phyloP scores from a whole-genome alignment of 2,329 filamentous ascomycete genomes.

The Penicillium sp. region DNA sequence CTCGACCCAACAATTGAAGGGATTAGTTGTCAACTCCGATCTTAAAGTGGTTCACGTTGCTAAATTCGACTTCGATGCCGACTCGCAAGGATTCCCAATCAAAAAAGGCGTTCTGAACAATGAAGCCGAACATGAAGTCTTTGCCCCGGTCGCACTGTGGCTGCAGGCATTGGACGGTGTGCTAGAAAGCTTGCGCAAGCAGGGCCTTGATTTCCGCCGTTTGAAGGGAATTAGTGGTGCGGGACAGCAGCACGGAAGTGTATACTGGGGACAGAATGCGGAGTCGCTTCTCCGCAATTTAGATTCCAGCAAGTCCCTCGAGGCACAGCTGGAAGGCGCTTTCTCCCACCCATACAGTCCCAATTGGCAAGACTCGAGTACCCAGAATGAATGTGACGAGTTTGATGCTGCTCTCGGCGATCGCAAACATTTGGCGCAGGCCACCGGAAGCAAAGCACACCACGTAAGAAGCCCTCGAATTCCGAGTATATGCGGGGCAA shows the following conservation, averaged over 20 bases:
- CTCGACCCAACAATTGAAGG: conserved; percentile 95
- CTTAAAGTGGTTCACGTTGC: conserved; percentile 78
- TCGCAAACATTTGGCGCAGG: conserved; percentile 66
- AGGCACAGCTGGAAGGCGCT: conserved; percentile 68
- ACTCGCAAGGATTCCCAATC: conserved; percentile 74
- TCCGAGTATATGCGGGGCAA: conserved; percentile 1
- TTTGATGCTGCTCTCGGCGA: conserved; percentile 74
- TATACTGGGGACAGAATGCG: conserved; percentile 80
- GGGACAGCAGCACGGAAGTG: conserved; percentile 96
- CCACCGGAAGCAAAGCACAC: conserved; percentile 89
- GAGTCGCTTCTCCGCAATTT: conserved; percentile 63
- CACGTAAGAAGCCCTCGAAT: conserved; percentile 61
- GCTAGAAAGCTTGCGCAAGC: conserved; percentile 66
- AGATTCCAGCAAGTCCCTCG: conserved; percentile 59
- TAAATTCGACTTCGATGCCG: conserved; percentile 92
- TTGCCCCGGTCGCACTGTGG: conserved; percentile 90
- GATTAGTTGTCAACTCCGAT: conserved; percentile 78
- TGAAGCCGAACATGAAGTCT: conserved; percentile 80
- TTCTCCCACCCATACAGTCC: conserved; percentile 86
- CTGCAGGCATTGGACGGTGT: conserved; percentile 89
- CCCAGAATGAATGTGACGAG: conserved; percentile 82
- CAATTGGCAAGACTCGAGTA: conserved; percentile 98
- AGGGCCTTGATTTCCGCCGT: conserved; percentile 68
- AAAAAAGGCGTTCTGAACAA: conserved; percentile 85
- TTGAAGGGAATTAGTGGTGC: conserved; percentile 85